A percentile compares a stretch with the other conserved stretches of the same genome.
Evolutionary conservation across 2,329 filamentous ascomycete genomes (phyloP).

Genomic region (Basipetospora sp.): DNA sequence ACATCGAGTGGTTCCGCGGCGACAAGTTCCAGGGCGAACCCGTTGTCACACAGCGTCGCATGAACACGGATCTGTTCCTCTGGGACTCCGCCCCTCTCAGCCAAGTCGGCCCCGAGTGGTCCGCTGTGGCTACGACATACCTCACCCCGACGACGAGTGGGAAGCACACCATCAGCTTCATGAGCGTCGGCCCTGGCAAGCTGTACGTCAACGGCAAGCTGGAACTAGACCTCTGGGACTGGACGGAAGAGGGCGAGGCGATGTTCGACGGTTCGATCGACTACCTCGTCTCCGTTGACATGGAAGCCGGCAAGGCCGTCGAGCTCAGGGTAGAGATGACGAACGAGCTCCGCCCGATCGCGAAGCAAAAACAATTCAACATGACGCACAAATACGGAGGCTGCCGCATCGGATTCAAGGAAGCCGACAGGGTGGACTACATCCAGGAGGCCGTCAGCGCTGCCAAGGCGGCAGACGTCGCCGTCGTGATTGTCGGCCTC

Average conservation of each 20-base stretch:
- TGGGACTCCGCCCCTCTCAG: constrained; percentile 53
- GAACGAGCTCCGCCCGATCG: constrained; percentile 47
- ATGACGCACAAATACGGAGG: constrained; percentile 54
- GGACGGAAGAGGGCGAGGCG: constrained; percentile 53
- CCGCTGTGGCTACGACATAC: constrained; percentile 45
- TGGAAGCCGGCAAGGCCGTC: constrained; percentile 43
- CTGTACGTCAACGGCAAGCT: constrained; percentile 45
- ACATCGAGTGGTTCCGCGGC: constrained; percentile 49
- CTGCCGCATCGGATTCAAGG: constrained; percentile 56
- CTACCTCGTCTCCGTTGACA: constrained; percentile 44
- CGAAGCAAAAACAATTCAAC: constrained; percentile 42
- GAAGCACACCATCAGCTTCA: constrained; percentile 51
- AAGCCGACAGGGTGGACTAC: constrained; percentile 46
- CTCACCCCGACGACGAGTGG: constrained; percentile 45
- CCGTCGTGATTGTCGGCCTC: constrained; percentile 52
- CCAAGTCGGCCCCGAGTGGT: constrained; percentile 48
- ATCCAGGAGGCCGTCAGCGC: constrained; percentile 50
- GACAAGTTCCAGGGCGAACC: constrained; percentile 47
- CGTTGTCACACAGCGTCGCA: constrained; percentile 41
- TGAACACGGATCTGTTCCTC: constrained; percentile 52
- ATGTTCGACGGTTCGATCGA: constrained; percentile 58
- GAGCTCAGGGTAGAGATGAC: constrained; percentile 51
- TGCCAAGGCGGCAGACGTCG: constrained; percentile 49
- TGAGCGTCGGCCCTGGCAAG: constrained; percentile 49
- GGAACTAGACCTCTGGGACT: constrained; percentile 52